Conservation (phyloP, 2,329 filamentous ascomycete species). For the Alternaria brassicae region DNA sequence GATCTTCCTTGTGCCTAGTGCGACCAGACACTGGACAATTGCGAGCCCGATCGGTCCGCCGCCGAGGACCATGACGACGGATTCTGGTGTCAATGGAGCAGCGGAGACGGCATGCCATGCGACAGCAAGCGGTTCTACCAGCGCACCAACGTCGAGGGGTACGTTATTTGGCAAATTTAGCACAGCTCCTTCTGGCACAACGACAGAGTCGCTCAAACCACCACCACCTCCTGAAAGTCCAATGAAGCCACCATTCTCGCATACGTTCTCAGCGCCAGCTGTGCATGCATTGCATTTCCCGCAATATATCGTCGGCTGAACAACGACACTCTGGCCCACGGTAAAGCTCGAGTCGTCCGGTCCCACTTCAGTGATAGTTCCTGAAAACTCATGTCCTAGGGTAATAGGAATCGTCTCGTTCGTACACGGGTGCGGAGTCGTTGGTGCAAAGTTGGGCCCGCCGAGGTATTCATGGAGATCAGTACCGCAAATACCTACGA, state of each 20-base stretch:
- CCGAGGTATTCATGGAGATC: conserved; percentile 63
- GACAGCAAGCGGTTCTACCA: conserved; percentile 69
- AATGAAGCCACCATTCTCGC: conserved; percentile 63
- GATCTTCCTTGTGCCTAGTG: conserved; percentile 61
- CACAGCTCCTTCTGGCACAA: conserved; percentile 58
- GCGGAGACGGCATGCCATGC: conserved; percentile 69
- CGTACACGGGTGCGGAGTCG: conserved; percentile 64
- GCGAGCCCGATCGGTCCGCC: conserved; percentile 69
- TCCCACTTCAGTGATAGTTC: conserved; percentile 66
- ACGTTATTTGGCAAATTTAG: conserved; percentile 61
- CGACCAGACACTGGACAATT: conserved; percentile 64
- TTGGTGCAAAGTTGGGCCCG: conserved; percentile 58
- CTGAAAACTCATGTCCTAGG: conserved; percentile 71
- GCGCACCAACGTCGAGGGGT: conserved; percentile 61
- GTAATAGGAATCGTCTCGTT: conserved; percentile 64
- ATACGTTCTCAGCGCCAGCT: conserved; percentile 63
- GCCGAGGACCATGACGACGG: conserved; percentile 64
- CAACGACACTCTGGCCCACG: conserved; percentile 63
- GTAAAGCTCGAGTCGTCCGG: conserved; percentile 56
- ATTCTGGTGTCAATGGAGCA: conserved; percentile 55
- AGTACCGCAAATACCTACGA: conserved; percentile 62
- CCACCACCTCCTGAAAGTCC: conserved; percentile 61
- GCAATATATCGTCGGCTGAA: conserved; percentile 68
- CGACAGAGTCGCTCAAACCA: conserved; percentile 63
- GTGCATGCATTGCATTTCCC: conserved; percentile 63